Evolutionary conservation across 768 basidiomycete genomes (phyloP).

Genomic region (Termitomyces sp.): DNA sequence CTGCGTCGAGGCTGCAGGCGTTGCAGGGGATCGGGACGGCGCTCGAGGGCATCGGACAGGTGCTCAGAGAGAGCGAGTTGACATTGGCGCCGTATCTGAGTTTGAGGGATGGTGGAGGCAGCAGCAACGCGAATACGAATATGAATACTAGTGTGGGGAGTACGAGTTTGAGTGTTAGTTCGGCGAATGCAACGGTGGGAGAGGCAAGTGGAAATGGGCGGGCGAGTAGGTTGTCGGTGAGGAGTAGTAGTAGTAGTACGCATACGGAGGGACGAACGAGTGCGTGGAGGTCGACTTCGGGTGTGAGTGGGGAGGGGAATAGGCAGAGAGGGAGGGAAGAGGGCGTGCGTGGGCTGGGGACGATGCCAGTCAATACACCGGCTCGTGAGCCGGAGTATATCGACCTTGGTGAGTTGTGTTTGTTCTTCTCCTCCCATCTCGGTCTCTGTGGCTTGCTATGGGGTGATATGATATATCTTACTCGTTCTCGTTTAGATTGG

Average conservation of each 20-base stretch:
- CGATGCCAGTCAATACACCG: background rate
- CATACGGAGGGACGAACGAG: background rate
- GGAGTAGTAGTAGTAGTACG: too few species aligned
- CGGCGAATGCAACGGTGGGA: background rate
- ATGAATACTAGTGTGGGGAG: too few species aligned
- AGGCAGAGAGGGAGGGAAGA: background rate
- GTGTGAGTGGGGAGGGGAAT: background rate
- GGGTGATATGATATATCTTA: background rate
- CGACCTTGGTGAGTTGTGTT: background rate
- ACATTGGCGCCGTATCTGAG: constrained; percentile 6
- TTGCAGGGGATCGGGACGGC: constrained; percentile 8
- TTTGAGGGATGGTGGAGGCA: background rate
- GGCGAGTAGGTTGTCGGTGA: background rate
- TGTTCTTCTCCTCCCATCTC: too few species aligned
- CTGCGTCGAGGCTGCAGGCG: constrained; percentile 6
- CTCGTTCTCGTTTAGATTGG: background rate
- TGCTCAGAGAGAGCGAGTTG: constrained; percentile 11
- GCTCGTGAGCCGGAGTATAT: background rate
- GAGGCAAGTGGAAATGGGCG: background rate
- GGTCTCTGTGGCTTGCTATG: background rate
- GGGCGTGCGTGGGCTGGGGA: background rate
- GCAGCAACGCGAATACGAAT: background rate
- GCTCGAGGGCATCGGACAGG: constrained; percentile 11
- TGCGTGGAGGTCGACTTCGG: constrained; percentile 1
- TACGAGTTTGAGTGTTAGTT: too few species aligned